Evolutionary conservation across 139 green algal genomes (phyloP).

Genomic region (Asterochloris sp.): DNA sequence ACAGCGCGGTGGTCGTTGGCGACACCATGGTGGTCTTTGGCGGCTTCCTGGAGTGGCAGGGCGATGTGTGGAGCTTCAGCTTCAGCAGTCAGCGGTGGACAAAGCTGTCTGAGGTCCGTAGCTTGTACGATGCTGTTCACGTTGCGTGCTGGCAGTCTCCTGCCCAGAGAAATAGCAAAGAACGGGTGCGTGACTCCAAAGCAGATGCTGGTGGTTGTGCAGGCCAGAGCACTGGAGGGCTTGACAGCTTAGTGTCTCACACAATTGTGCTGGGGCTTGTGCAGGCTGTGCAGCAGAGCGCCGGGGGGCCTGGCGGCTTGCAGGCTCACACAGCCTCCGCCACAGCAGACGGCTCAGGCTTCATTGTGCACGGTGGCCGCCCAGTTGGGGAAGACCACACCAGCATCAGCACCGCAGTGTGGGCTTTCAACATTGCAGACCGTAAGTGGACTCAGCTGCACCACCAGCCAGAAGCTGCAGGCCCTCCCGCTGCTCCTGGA

Average conservation of each 20-base stretch:
- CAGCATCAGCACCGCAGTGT: not conserved
- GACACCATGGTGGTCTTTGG: constrained; percentile 10
- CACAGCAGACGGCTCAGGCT: not conserved
- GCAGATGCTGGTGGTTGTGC: not conserved
- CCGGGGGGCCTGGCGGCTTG: constrained; percentile 11
- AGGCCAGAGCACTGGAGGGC: not conserved
- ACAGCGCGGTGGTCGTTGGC: constrained; percentile 2
- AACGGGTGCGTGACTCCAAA: not conserved
- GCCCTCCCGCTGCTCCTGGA: not conserved
- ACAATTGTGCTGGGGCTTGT: not conserved
- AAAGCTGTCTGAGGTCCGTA: constrained; percentile 5
- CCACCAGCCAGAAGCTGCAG: not conserved
- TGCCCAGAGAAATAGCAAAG: not conserved
- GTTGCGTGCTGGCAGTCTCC: not conserved
- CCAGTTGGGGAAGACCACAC: not conserved
- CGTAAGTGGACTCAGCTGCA: constrained; percentile 1
- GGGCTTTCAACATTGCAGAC: constrained; percentile 3
- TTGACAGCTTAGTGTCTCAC: not conserved
- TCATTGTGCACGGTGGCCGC: constrained; percentile 14
- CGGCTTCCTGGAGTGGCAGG: not conserved
- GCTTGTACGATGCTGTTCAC: not conserved
- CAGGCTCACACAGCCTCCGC: constrained; percentile 1
- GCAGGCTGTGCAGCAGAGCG: not conserved
- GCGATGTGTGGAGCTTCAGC: constrained; percentile 16
- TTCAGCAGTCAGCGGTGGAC: not conserved